Evolutionary conservation across 805 yeast species (phyloP).

Genomic region (Saccharomycopsis microspora): DNA sequence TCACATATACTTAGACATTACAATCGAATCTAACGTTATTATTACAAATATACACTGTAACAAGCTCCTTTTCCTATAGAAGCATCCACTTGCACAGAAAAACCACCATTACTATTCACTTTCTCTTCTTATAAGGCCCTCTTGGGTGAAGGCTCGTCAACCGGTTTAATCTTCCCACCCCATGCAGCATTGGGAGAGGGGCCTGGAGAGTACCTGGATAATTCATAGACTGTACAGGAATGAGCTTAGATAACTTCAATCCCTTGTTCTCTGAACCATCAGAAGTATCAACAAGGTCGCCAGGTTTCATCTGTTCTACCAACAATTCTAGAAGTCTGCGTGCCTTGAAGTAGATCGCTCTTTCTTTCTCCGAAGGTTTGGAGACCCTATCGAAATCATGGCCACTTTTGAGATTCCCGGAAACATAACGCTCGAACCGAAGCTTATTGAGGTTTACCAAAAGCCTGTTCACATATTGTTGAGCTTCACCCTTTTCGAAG

Average conservation of each 20-base stretch:
- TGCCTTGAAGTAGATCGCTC: slow-evolving; percentile 29
- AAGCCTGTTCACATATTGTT: slow-evolving; percentile 31
- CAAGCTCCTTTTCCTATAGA: no score
- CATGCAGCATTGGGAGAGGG: slow-evolving; percentile 21
- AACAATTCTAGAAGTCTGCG: slow-evolving; percentile 36
- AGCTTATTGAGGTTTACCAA: slow-evolving; percentile 37
- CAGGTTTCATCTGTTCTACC: slow-evolving; percentile 24
- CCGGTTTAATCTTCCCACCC: background rate
- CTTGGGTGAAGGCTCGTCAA: background rate
- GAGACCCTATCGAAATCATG: slow-evolving; percentile 19
- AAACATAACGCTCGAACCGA: slow-evolving; percentile 34
- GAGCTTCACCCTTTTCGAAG: slow-evolving; percentile 29
- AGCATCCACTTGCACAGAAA: no score
- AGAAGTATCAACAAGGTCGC: slow-evolving; percentile 24
- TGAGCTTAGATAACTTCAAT: slow-evolving; percentile 24
- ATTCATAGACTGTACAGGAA: slow-evolving; percentile 66
- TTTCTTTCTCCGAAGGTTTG: slow-evolving; percentile 34
- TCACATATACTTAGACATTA: background rate
- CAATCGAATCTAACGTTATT: no score
- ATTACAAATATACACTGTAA: no score
- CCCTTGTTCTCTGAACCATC: slow-evolving; percentile 24
- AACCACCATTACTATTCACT: background rate
- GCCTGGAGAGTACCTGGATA: slow-evolving; percentile 78
- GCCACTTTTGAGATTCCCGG: slow-evolving; percentile 3
- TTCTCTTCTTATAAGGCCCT: slow-evolving; percentile 14